Evolutionary conservation across 1,284 basidiomycete species (phyloP).

Genomic region (Tetrapyrgos nigripes): DNA sequence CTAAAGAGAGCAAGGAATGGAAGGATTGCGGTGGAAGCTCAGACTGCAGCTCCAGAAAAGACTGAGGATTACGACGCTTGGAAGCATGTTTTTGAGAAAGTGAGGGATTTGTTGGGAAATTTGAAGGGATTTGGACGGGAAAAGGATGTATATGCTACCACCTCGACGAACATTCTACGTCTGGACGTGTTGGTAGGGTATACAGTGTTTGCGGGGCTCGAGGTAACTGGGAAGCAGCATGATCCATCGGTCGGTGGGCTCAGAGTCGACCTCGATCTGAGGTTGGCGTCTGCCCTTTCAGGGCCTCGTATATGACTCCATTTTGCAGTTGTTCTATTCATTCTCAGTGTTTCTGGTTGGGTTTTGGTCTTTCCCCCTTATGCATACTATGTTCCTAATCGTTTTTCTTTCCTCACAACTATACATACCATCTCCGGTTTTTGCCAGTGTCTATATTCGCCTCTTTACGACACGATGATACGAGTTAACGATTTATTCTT

Average conservation of each 20-base stretch:
- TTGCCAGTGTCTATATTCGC: too few species aligned
- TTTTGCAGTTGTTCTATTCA: too few species aligned
- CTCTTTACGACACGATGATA: too few species aligned
- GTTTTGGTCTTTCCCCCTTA: too few species aligned
- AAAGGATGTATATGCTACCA: neutral
- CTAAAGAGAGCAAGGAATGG: neutral
- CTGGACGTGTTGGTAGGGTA: neutral
- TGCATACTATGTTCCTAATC: too few species aligned
- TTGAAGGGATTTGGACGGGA: neutral
- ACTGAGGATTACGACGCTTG: neutral
- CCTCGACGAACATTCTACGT: neutral
- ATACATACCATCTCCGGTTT: too few species aligned
- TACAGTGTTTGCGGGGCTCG: neutral
- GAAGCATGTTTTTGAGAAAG: neutral
- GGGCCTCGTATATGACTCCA: too few species aligned
- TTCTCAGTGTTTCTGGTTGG: too few species aligned
- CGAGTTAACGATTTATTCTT: too few species aligned
- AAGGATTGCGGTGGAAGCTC: neutral
- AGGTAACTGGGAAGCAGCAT: neutral
- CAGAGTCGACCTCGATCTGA: neutral
- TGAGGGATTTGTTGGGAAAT: neutral
- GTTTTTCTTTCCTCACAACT: too few species aligned
- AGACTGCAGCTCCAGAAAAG: neutral
- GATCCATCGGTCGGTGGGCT: neutral
- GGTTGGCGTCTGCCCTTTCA: neutral